phyloP scores from a whole-genome alignment of 345 rosid species.

The Salix viminalis region DNA sequence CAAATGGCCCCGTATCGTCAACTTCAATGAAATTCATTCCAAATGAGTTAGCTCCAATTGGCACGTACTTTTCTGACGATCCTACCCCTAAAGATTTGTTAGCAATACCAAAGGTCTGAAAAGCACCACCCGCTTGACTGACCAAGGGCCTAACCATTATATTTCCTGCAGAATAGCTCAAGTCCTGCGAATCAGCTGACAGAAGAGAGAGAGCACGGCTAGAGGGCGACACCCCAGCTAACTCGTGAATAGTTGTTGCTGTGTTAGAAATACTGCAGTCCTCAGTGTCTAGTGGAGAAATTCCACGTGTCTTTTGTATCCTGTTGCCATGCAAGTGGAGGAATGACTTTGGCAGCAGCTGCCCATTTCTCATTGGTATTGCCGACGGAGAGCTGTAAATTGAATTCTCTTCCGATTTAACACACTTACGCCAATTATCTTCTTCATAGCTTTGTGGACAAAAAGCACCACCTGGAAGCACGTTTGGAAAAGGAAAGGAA shows the following conservation, averaged over 20 bases:
- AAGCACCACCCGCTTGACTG: slow-evolving; percentile 25
- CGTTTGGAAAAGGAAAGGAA: slow-evolving; percentile 20
- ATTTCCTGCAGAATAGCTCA: slow-evolving; percentile 37
- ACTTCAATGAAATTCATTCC: slow-evolving; percentile 15
- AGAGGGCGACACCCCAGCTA: slow-evolving; percentile 44
- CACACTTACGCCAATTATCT: slow-evolving; percentile 3
- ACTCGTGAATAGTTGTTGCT: slow-evolving; percentile 37
- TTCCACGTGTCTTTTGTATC: slow-evolving; percentile 22
- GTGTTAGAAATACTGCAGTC: slow-evolving; percentile 19
- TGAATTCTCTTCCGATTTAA: slow-evolving; percentile 17
- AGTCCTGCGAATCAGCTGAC: slow-evolving; percentile 63
- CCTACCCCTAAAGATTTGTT: slow-evolving; percentile 21
- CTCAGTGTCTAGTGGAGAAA: slow-evolving; percentile 20
- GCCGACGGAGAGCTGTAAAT: neutral
- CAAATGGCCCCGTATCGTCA: slow-evolving; percentile 7
- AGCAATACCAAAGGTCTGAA: slow-evolving; percentile 17
- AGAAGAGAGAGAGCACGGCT: slow-evolving; percentile 96
- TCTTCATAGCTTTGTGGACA: slow-evolving; percentile 21
- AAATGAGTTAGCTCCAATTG: slow-evolving; percentile 10
- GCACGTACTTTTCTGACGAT: slow-evolving; percentile 10
- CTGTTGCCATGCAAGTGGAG: slow-evolving; percentile 22
- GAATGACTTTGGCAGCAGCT: slow-evolving; percentile 20
- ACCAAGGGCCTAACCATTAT: slow-evolving; percentile 30
- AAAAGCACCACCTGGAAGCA: slow-evolving; percentile 13
- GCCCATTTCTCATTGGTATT: neutral